Conservation (phyloP, 148 eudicot genomes). For the Dysphania ambrosioides region DNA sequence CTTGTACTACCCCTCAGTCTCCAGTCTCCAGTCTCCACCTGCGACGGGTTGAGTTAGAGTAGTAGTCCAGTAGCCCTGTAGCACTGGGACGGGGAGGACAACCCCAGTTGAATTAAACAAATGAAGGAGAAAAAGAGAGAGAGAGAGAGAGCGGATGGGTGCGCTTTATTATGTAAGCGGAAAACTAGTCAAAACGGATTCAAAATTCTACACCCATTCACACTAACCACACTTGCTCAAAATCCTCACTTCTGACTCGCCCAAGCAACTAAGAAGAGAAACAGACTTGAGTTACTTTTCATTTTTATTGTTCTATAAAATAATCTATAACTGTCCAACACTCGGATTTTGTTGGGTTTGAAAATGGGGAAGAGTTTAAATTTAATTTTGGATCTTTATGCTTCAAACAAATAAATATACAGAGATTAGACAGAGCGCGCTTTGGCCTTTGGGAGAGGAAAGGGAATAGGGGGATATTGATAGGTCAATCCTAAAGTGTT, state of each 20-base stretch:
- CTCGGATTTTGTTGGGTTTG: conserved; percentile 22
- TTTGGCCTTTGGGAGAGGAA: no score
- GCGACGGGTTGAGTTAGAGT: not conserved
- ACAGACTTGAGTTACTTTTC: no score
- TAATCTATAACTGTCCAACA: no score
- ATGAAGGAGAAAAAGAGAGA: no score
- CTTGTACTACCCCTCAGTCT: not conserved
- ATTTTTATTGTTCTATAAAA: no score
- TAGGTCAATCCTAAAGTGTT: conserved; percentile 8
- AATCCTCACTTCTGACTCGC: no score
- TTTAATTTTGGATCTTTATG: conserved; percentile 6
- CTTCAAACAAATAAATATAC: not conserved
- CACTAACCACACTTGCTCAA: conserved; percentile 4
- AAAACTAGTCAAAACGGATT: conserved; percentile 21
- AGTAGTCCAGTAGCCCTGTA: no score
- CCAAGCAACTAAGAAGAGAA: no score
- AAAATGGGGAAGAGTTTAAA: conserved; percentile 18
- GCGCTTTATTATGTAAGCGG: not conserved
- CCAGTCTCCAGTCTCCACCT: not conserved
- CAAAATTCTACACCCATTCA: conserved; percentile 13
- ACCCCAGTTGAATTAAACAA: no score
- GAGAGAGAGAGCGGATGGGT: not conserved
- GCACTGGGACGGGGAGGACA: no score
- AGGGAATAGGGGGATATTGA: not conserved
- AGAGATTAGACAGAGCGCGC: no score